Evolutionary conservation across 2,329 filamentous ascomycete species (phyloP).

Genomic region (Alternaria infectoria): DNA sequence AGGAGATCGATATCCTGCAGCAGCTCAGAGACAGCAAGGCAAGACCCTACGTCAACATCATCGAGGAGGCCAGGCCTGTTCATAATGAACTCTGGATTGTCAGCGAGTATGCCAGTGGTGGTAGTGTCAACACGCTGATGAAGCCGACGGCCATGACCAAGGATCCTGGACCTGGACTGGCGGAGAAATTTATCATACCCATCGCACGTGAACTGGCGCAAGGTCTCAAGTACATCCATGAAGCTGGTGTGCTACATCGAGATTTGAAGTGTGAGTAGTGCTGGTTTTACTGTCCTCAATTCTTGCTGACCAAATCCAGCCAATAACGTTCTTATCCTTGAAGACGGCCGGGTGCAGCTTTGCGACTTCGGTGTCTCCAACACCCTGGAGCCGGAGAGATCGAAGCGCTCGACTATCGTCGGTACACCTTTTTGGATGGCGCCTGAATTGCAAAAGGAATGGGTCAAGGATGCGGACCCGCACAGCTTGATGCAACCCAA

Average conservation of each 20-base stretch:
- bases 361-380: constrained; percentile 87
- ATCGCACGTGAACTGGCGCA: constrained; percentile 69
- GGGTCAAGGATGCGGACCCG: constrained; percentile 62
- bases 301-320: constrained; percentile 42
- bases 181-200: constrained; percentile 67
- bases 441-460: constrained; percentile 65
- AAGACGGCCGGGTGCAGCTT: constrained; percentile 77
- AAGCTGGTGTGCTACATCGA: constrained; percentile 70
- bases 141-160: constrained; percentile 47
- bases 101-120: constrained; percentile 84
- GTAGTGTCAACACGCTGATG: constrained; percentile 74
- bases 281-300: neutral
- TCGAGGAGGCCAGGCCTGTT: constrained; percentile 78
- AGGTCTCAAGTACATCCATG: constrained; percentile 66
- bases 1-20: constrained; percentile 71
- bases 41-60: constrained; percentile 82
- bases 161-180: constrained; percentile 50
- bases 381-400: constrained; percentile 74
- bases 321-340: constrained; percentile 80
- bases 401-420: constrained; percentile 81
- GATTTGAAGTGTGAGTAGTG: constrained; percentile 64
- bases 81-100: constrained; percentile 87
- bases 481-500: constrained; percentile 62
- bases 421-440: constrained; percentile 90
- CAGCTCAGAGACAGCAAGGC: constrained; percentile 76